Conservation (phyloP, 192 early-diverging fungal species). For the Pilobolus umbonatus region DNA sequence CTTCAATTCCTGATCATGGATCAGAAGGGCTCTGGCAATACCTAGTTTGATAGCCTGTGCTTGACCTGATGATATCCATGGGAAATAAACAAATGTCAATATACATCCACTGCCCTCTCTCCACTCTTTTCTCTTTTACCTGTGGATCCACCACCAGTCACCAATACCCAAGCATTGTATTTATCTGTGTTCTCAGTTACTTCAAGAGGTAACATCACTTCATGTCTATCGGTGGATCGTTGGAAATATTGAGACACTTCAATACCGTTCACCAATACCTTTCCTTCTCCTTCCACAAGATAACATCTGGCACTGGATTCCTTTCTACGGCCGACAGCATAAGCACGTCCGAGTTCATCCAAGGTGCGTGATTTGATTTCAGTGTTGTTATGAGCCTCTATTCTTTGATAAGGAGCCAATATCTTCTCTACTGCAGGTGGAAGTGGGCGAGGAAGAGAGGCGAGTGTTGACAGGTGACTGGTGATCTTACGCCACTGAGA, state of each 20-base stretch:
- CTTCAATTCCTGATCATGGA: constrained; percentile 59
- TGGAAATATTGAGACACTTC: constrained; percentile 74
- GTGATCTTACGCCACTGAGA: constrained; percentile 50
- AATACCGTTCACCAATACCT: constrained; percentile 74
- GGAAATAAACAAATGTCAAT: not conserved
- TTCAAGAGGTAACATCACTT: constrained; percentile 68
- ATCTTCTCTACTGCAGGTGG: constrained; percentile 30
- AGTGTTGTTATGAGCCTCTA: constrained; percentile 32
- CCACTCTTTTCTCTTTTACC: constrained; percentile 35
- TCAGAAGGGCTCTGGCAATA: constrained; percentile 64
- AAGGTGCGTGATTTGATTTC: constrained; percentile 39
- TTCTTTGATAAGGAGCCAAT: constrained; percentile 29
- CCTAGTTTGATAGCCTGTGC: constrained; percentile 82
- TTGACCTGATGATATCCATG: constrained; percentile 61
- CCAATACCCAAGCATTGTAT: constrained; percentile 83
- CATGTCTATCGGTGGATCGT: constrained; percentile 58
- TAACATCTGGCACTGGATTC: constrained; percentile 70
- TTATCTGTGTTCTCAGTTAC: constrained; percentile 59
- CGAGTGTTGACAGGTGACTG: constrained; percentile 43
- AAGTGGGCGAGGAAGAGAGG: constrained; percentile 32
- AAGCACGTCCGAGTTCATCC: constrained; percentile 70
- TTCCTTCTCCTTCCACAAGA: constrained; percentile 65
- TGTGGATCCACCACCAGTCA: constrained; percentile 74
- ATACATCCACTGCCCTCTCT: not conserved
- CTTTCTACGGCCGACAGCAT: constrained; percentile 77